phyloP scores from a whole-genome alignment of 768 basidiomycete genomes.

The Tephrocybe sp. region DNA sequence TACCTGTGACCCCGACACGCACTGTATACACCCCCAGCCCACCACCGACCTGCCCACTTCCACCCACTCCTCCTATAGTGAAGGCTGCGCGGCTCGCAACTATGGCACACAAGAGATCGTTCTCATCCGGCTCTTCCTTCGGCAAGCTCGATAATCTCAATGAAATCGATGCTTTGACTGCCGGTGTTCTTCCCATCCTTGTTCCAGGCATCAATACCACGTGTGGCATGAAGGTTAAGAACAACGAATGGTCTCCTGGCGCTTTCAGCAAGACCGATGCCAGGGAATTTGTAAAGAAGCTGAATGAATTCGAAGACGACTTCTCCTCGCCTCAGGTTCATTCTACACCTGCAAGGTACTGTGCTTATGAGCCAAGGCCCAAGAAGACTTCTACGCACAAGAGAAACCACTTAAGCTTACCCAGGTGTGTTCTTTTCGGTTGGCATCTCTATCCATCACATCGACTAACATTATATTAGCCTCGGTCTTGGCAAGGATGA shows the following conservation, averaged over 20 bases:
- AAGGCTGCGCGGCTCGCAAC: conserved; percentile 54
- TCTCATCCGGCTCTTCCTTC: conserved; percentile 66
- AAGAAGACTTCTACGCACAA: conserved; percentile 56
- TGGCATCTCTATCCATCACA: neutral
- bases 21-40: conserved; percentile 44
- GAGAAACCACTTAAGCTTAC: conserved; percentile 65
- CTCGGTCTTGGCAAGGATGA: conserved; percentile 64
- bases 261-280: conserved; percentile 42
- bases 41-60: conserved; percentile 68
- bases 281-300: conserved; percentile 31
- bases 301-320: conserved; percentile 46
- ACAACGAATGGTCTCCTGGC: conserved; percentile 25
- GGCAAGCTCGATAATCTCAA: conserved; percentile 55
- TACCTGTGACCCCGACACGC: conserved; percentile 37
- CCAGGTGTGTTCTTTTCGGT: conserved; percentile 49
- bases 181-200: conserved; percentile 65
- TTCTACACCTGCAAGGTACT: conserved; percentile 56
- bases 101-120: conserved; percentile 60
- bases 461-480: conserved; percentile 31
- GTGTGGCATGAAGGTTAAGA: too few species aligned
- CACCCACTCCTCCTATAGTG: conserved; percentile 73
- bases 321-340: conserved; percentile 59
- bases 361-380: conserved; percentile 26
- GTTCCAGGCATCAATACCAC: conserved; percentile 65
- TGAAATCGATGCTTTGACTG: conserved; percentile 72